Percentiles rank a stretch among this genome's conserved stretches.
Evolutionary conservation across 176 grass and related monocot species (phyloP).

Genomic region (Juncus inflexus): DNA sequence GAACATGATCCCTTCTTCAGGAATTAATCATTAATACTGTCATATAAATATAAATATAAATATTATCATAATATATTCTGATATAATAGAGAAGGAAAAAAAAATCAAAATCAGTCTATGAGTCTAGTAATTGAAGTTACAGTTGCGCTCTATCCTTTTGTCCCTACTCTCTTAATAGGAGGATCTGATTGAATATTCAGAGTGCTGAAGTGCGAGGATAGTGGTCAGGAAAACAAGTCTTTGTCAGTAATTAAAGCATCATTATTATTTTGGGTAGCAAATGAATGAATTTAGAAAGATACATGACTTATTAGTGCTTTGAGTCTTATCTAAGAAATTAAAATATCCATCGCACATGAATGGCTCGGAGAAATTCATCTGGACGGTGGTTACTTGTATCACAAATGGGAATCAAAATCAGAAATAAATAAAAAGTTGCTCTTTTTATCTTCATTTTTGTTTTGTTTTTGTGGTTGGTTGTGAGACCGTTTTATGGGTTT

Average conservation of each 20-base stretch:
- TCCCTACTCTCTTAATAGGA: no score
- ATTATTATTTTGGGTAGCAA: constrained; percentile 4
- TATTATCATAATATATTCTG: no score
- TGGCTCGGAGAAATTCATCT: not conserved
- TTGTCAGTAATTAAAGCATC: constrained; percentile 11
- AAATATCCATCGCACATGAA: not conserved
- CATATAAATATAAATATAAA: no score
- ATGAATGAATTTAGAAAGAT: constrained; percentile 5
- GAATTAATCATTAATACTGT: not conserved
- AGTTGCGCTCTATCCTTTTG: no score
- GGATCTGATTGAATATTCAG: no score
- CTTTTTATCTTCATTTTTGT: not conserved
- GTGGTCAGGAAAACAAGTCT: not conserved
- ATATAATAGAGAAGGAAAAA: no score
- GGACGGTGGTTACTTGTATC: not conserved
- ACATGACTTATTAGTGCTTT: not conserved
- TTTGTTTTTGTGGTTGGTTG: not conserved
- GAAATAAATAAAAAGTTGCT: not conserved
- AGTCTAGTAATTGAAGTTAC: no score
- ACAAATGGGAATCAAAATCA: constrained; percentile 1
- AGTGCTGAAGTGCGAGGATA: not conserved
- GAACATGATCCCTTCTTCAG: not conserved
- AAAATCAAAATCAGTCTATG: no score
- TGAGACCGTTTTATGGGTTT: not conserved
- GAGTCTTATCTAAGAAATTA: not conserved